Base-by-base conservation (phyloP, 1,284 basidiomycete species). In the Ceratobasidium papillatum region DNA sequence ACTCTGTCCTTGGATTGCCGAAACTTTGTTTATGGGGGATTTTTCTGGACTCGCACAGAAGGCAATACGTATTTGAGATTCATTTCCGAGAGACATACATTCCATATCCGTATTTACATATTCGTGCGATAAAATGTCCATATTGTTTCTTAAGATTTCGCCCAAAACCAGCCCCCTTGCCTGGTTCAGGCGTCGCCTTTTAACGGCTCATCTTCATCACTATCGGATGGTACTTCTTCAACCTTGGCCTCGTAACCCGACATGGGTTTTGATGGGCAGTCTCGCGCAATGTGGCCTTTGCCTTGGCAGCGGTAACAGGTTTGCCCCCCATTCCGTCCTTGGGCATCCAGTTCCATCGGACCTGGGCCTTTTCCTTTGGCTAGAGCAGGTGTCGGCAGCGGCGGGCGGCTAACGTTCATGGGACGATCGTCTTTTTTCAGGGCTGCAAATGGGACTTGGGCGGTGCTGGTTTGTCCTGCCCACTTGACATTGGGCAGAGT, bases 131-230 rank as follows among this genome's bases (percentile, higher is more conserved):
- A 32, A 38, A 19, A 17, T 19, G 36, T 38, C 25, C 36, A 22
- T 19, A 27, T 47, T n/a, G n/a, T n/a, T 32, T 1, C 30, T 63
- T 12, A 63, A 34, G 14, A 63, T 49, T 22, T 49, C 4, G 43
- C 61, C 61, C 43, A 63, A 63, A 47, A 63, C 43, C 27, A n/a
- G 3, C 25, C 61, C 61, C 41, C 41, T 43, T 11, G 36, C 38
- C 14, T 41, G n/a, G n/a, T n/a, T n/a, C n/a, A n/a, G n/a, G n/a
- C n/a, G n/a, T n/a, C n/a, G n/a, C n/a, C n/a, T n/a, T n/a, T n/a
- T n/a, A 19, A 25, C 34, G 17, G 38, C 38, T 59, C 36, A 59
- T 43, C n/a, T 34, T 62, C 38, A 8, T 56, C 52, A 7, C 38
- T 34, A 7, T 59, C 56, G 2, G 59, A 62, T 3, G 25, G n/a